A percentile compares a stretch with the other conserved stretches of the same genome.
Evolutionary conservation across 352 stramenopile species (phyloP).

Genomic region (Aphanomyces cochlioides): DNA sequence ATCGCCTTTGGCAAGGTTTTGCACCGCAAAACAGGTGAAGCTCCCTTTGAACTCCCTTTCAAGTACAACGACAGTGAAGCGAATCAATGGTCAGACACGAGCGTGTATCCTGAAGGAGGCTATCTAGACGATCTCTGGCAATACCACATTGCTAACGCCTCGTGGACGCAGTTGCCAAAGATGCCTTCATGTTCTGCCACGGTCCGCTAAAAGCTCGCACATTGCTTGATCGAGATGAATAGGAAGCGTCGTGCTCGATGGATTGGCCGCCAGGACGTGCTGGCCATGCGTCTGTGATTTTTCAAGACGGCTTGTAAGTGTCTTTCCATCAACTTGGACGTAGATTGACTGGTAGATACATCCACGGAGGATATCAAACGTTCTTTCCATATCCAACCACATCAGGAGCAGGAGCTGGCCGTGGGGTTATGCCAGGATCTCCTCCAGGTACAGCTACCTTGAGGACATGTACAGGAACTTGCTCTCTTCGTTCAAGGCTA

Average conservation of each 20-base stretch:
- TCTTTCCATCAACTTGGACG: background rate
- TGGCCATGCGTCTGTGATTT: conserved; percentile 76
- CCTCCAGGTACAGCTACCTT: conserved; percentile 18
- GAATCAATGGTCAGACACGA: conserved; percentile 71
- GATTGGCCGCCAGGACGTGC: conserved; percentile 85
- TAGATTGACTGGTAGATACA: conserved; percentile 42
- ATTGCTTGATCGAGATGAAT: conserved; percentile 29
- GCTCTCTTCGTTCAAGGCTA: conserved; percentile 42
- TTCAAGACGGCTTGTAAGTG: conserved; percentile 63
- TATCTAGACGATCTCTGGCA: conserved; percentile 95
- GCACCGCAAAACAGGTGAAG: conserved; percentile 75
- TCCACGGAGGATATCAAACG: conserved; percentile 93
- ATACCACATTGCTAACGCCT: conserved; percentile 37
- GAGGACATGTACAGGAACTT: background rate
- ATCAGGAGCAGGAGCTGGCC: conserved; percentile 68
- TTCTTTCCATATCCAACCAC: conserved; percentile 94
- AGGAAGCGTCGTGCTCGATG: conserved; percentile 55
- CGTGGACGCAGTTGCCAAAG: conserved; percentile 66
- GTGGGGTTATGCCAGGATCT: conserved; percentile 45
- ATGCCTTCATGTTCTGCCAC: conserved; percentile 53
- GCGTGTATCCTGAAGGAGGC: conserved; percentile 82
- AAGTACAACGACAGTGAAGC: conserved; percentile 30
- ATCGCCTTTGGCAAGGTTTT: conserved; percentile 95
- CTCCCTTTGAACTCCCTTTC: background rate
- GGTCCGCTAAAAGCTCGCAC: conserved; percentile 41